Base-by-base conservation (phyloP, 2,329 filamentous ascomycete species). In the Colletotrichum chrysophilum region DNA sequence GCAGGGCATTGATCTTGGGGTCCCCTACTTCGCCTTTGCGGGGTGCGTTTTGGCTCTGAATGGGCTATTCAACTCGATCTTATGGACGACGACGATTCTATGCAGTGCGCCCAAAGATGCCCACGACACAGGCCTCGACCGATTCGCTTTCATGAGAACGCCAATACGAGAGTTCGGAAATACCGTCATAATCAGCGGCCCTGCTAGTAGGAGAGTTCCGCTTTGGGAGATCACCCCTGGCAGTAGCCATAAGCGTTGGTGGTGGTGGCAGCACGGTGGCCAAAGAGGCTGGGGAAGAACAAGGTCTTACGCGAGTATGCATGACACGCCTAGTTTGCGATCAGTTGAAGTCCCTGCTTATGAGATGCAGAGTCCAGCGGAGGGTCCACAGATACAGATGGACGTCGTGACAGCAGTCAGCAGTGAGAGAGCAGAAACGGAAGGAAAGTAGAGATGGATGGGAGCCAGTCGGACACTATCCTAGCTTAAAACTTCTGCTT, bases 31-130 rank as follows among this genome's bases (percentile, higher is more conserved):
- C 80, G 87, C 86, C 79, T 81, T 87, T 4, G 88, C 90, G 0
- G 90, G 89, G 1, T 86, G 86, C 0, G 85, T 92, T 70, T 88
- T 91, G 18, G 84, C 85, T 0, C 85, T 83, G 61, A 89, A 89
- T 77, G 88, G 87, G 6, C 87, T 84, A 79, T 71, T 87, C 9
- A 86, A 87, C 60, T 84, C 86, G 4, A 61, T 87, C 0, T 66
- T 87, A 4, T 87, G 86, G 70, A 75, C 36, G 7, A 43, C 74
- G 9, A 76, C 71, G 4, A 76, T 76, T 28, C 12, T 75, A 5
- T 76, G 70, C n/a, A 86, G 86, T 66, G 81, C 86, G 78, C 65
- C 79, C 76, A n/a, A 83, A 83, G 71, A 82, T 5, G 70, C 52
- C 1, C 64, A 38, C 12, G 48, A 85, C 18, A 83, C 82, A 1